Evolutionary conservation across 208 protist genomes (phyloP).

Genomic region (Trichomonas vaginalis): DNA sequence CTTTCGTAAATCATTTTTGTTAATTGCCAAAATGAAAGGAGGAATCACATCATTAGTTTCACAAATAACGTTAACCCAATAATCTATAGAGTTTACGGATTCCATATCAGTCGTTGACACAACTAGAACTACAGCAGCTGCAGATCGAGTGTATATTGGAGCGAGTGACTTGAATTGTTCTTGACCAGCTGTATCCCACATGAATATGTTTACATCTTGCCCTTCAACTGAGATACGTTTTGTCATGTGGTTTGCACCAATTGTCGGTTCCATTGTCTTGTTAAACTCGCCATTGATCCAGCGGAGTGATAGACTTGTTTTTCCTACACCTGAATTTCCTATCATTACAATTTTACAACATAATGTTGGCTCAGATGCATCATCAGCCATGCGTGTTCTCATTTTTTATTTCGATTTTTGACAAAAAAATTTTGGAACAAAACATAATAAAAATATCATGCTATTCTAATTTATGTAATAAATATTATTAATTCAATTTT

Average conservation of each 20-base stretch:
- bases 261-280: background rate
- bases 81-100: background rate
- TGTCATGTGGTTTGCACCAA: background rate
- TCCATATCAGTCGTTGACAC: background rate
- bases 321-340: background rate
- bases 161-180: background rate
- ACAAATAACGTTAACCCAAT: background rate
- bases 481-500: no score
- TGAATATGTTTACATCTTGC: background rate
- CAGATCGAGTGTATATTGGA: background rate
- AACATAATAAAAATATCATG: no score
- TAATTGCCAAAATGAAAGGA: background rate
- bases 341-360: background rate
- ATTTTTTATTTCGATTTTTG: no score
- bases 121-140: background rate
- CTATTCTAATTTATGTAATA: no score
- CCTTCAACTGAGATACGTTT: background rate
- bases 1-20: background rate
- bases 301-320: background rate
- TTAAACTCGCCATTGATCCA: background rate
- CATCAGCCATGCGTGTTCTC: background rate
- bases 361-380: background rate
- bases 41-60: background rate
- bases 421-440: no score
- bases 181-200: background rate